Percentiles rank a stretch among this genome's conserved stretches.
Evolutionary conservation across 208 protist species (phyloP).

Genomic region (Zelonia costaricensis): DNA sequence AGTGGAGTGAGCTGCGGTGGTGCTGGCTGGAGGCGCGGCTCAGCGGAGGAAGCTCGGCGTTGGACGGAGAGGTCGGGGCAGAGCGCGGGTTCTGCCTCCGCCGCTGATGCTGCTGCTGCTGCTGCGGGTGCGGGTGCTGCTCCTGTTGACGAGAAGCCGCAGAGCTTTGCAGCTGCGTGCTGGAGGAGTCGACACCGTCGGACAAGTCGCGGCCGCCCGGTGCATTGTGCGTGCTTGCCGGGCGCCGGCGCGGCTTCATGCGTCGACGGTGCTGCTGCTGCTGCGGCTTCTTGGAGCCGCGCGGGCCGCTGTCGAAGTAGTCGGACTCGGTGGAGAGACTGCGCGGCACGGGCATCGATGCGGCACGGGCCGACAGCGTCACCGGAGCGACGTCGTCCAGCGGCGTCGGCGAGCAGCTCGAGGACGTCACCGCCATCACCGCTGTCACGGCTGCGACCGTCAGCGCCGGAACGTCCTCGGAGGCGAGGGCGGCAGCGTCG

Average conservation of each 20-base stretch:
- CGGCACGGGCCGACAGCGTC: neutral
- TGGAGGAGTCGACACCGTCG: too few species aligned
- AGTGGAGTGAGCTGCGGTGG: constrained; percentile 1
- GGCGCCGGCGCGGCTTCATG: too few species aligned
- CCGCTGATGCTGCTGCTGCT: neutral
- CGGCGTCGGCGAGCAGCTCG: neutral
- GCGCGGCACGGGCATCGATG: neutral
- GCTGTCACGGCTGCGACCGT: neutral
- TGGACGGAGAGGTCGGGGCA: neutral
- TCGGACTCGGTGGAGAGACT: neutral
- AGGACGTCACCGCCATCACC: neutral
- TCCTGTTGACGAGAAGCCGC: neutral
- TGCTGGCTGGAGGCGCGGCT: neutral
- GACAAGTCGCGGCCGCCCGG: too few species aligned
- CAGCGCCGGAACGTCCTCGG: neutral
- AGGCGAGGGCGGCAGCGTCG: neutral
- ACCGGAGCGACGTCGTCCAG: neutral
- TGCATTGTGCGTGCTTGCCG: too few species aligned
- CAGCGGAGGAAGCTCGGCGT: too few species aligned
- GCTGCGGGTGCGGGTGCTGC: neutral
- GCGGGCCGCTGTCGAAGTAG: neutral
- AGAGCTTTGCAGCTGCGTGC: neutral
- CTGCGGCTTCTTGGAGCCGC: too few species aligned
- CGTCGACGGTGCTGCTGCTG: too few species aligned
- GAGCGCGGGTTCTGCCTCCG: too few species aligned